Evolutionary conservation across 805 yeast genomes (phyloP), one percentile per base, ranked within the genome.

Genomic region (Teunomyces panamensis): DNA sequence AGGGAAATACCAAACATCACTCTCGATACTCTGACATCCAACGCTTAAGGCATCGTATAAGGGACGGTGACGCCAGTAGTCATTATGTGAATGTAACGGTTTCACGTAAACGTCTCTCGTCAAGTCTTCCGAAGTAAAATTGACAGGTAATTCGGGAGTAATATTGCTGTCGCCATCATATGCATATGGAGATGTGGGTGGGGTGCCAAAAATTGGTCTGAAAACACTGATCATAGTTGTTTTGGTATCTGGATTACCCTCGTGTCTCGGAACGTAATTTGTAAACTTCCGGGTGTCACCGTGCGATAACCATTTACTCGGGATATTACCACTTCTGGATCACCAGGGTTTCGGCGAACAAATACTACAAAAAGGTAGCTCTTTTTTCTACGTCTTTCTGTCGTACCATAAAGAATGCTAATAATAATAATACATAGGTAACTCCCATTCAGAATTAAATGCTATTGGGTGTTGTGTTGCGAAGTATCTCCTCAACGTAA

Each of bases 61-160:
- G 0, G 89, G 89, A 4, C 67, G 56, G 3, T 58, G 49, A 56
- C 89, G 66, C 85, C 86, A 81, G 61, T 84, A 85, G 59, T 84
- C 89, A 57, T 84, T 84, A 58, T 84, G 89, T 0, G 87, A 81
- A 58, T 84, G 89, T 20, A 83, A 68, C 5, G 72, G 71, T 47
- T 71, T 74, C 45, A 69, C 62, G 37, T 68, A 60, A 2, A 74
- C 71, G 37, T 73, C 73, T 44, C 70, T 52, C 9, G 68, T 70
- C 32, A 67, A 52, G 13, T 56, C 47, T 49, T 71, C 71, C 20
- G 59, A 30, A 46, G 57, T 47, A 39, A 57, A 52, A 41, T 57
- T 54, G 42, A 59, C 55, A 2, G 61, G 58, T 41, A 57, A 39
- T 8, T 48, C 42, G 5, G 63, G 65, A 4, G 65, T 59, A 5